Base-by-base conservation (phyloP, 148 eudicot species). In the Limonium bicolor region DNA sequence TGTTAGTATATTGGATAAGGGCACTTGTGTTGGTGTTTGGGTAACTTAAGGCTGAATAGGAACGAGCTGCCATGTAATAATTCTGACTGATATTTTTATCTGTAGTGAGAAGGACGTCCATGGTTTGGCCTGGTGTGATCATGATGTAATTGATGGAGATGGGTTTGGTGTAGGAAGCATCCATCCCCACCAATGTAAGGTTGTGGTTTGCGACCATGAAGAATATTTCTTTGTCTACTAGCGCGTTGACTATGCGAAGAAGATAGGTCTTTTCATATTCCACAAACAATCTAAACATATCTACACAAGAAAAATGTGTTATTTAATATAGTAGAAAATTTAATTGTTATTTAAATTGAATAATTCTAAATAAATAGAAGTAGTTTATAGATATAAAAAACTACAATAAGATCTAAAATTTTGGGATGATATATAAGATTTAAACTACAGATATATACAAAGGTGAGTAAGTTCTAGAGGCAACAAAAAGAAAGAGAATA, bases 71-170 rank as follows among this genome's bases (percentile, higher is more conserved):
- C 34, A 60, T 54, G 41, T 53, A 60, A 46, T 60, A 53, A 26
- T 46, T n/a, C n/a, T n/a, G 18, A 20, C 42, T 37, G 1, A 53
- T 51, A 19, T n/a, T 12, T 22, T 71, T 70, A 55, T 77, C 50
- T 36, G 75, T 61, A 29, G 78, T 64, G 47, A 74, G 43, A 6
- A 78, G 69, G 58, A 60, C 75, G 48, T 73, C 68, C 27, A 69
- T 57, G 10, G 82, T 79, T 36, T 79, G 82, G 20, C 82, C 87
- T 2, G 82, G 87, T 27, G 70, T 74, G 7, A 75, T 60, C 76
- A 79, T 71, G 40, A 79, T 59, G n/a, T 60, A 66, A 30, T 53
- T 61, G 2, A 68, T 53, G 1, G 69, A 52, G 27, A 71, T 53
- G 7, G 73, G 74, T 23, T 79, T 75, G 16, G 76, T 75, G 67